Evolutionary conservation across 768 basidiomycete species (phyloP), one percentile per base, ranked within the genome.

Genomic region (Boletus speciosus): DNA sequence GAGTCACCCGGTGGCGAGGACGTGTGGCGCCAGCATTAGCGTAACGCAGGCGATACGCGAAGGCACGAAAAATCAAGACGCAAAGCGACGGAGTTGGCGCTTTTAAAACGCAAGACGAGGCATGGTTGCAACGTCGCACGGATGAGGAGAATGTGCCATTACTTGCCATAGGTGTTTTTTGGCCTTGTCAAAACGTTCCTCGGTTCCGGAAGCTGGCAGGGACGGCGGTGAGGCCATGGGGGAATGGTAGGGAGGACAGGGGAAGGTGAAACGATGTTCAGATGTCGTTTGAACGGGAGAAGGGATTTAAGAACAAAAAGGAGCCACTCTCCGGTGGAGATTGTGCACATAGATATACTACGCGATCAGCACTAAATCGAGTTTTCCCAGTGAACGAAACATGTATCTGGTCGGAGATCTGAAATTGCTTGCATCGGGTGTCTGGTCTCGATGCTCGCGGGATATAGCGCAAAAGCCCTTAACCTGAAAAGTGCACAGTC

Each of bases 301-400:
- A 55, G 63, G 65, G 56, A 61, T 68, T 68, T 69, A 71, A 69
- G 67, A 61, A 54, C 35, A 49, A 65, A 57, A 54, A 47, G 61
- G 61, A 52, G 50, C 47, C 54, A 57, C 65, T 66, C 62, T 51
- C 61, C 66, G 67, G 69, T 69, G 57, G 67, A 69, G 65, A 70
- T 72, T 72, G 63, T 71, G 65, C 63, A 71, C 67, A 67, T 71
- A 72, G 71, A 72, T 72, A 71, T 67, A 72, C 67, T 69, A 72
- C 69, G 69, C 61, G 69, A 70, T 72, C 69, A 72, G 61, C 60
- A 61, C 71, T 67, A 70, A 70, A 69, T 65, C 65, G 63, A 71
- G 60, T 66, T 64, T 72, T 71, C 57, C 71, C 65, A 61, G 59
- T 64, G 61, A 67, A 58, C 67, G 69, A 66, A 66, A 72, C 69